These are phyloP conservation scores for Mycena vulgaris DNA, from an alignment of 768 basidiomycete species.

Conservation along the genomic window DNA sequence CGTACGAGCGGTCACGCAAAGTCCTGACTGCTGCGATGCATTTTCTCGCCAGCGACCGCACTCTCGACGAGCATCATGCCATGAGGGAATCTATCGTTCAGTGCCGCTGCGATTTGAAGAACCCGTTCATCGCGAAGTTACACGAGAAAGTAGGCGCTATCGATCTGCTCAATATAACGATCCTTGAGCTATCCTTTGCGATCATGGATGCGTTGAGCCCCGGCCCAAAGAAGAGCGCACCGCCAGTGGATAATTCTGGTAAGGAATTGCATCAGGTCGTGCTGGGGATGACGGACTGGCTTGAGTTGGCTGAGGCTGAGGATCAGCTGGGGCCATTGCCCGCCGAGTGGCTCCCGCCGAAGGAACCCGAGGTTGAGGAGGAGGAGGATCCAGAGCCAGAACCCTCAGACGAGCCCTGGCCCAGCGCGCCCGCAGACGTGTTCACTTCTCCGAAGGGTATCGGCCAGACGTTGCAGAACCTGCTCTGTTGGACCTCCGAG, in stretches of 20 bases:
- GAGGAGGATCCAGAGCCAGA: not conserved
- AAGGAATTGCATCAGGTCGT: conserved; percentile 19
- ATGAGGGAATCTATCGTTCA: not conserved
- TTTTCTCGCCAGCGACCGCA: conserved; percentile 12
- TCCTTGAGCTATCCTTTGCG: conserved; percentile 3
- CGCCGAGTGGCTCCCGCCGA: not conserved
- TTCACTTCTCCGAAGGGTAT: conserved; percentile 2
- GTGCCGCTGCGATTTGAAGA: conserved; percentile 17
- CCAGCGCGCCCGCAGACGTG: conserved; percentile 5
- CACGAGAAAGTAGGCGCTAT: conserved; percentile 8
- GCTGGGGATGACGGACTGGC: conserved; percentile 14
- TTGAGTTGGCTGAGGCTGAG: not conserved
- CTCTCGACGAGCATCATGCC: not conserved
- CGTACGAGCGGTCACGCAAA: not conserved
- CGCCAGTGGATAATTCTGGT: not conserved
- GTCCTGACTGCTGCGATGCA: conserved; percentile 13
- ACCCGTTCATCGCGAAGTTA: not conserved
- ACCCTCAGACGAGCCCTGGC: conserved; percentile 15
- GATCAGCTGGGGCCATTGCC: conserved; percentile 20
- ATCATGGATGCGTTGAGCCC: conserved; percentile 16
- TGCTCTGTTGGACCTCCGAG: conserved; percentile 15
- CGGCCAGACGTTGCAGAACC: conserved; percentile 9
- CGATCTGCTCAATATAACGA: conserved; percentile 11
- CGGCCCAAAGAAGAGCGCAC: not conserved
- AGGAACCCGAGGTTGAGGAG: not conserved